phyloP scores from a whole-genome alignment of 108 stramenopile genomes.

The Skeletonema grethae region DNA sequence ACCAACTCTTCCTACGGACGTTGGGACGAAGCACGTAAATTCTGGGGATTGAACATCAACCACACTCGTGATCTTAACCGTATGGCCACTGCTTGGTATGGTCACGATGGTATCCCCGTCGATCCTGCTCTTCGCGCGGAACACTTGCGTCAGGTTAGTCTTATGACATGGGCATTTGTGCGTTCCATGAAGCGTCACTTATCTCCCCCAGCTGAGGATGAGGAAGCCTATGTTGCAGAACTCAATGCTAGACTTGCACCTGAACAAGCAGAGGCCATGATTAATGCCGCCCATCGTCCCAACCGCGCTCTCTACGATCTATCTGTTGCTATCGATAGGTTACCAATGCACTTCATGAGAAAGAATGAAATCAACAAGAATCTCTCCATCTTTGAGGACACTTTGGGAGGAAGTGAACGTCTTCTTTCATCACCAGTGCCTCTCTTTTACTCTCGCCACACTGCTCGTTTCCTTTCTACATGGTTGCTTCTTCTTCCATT shows the following conservation, averaged over 20 bases:
- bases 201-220: slow-evolving; percentile 26
- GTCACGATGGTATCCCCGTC: slow-evolving; percentile 9
- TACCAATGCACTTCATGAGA: slow-evolving; percentile 72
- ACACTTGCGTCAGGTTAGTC: slow-evolving; percentile 15
- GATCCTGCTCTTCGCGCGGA: slow-evolving; percentile 11
- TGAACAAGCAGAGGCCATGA: slow-evolving; percentile 48
- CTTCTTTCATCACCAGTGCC: slow-evolving; percentile 67
- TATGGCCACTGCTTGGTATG: slow-evolving; percentile 31
- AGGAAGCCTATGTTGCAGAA: slow-evolving; percentile 34
- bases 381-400: slow-evolving; percentile 56
- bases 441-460: slow-evolving; percentile 67
- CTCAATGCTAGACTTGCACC: slow-evolving; percentile 36
- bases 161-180: slow-evolving; percentile 32
- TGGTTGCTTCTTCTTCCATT: slow-evolving; percentile 67
- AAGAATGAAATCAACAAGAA: slow-evolving; percentile 60
- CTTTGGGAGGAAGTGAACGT: slow-evolving; percentile 53
- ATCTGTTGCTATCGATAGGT: slow-evolving; percentile 50
- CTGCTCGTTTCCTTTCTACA: slow-evolving; percentile 60
- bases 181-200: slow-evolving; percentile 50
- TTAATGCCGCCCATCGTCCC: slow-evolving; percentile 62
- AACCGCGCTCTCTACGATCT: slow-evolving; percentile 64
- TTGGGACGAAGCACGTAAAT: slow-evolving; percentile 43
- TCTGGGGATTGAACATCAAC: slow-evolving; percentile 40
- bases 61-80: slow-evolving; percentile 41
- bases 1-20: slow-evolving; percentile 64